Evolutionary conservation across 2,329 filamentous ascomycete genomes (phyloP), one percentile per base, ranked within the genome.

Genomic region (Diaporthe amygdali): DNA sequence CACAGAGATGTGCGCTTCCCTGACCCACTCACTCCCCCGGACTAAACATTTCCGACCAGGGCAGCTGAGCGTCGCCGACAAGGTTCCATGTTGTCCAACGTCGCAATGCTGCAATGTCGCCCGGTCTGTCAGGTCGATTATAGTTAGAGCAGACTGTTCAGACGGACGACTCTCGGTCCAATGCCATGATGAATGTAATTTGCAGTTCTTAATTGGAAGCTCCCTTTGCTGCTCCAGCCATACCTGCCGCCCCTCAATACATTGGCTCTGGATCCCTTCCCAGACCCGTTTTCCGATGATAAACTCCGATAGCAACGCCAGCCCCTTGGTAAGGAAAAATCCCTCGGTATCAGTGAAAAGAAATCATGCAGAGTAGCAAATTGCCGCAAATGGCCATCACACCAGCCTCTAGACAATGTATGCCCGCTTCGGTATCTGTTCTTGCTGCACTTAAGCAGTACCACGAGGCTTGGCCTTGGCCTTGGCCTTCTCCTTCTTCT

Each of bases 401-500:
- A 10, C 51, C 17, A 25, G 34, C 27, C 44, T 39, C 54, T 49
- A 49, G 59, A 64, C n/a, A 37, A 34, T 12, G 49, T 30, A 39
- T 49, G 55, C 14, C 59, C 63, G 14, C 47, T 22, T 55, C 34
- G 34, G 44, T 30, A 49, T 44, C 30, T 2, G 20, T 5, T 47
- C 8, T 15, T 5, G 49, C 49, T 32, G 12, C 25, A n/a, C 56
- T 76, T 70, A 89, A 22, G 81, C 83, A 32, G 89, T 85, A 27
- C 91, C 92, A 74, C 94, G 90, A 17, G 96, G 95, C 84, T 96
- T 97, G 7, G 92, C 88, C 85, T 98, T 99, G 27, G 91, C 89
- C 74, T 94, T 94, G 75, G 95, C 95, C 89, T 98, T 99, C 75
- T 95, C 94, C 86, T 98, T 98, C 78, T 96, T 95, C 71, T 97